Evolutionary conservation across 768 basidiomycete genomes (phyloP).

Genomic region (Mycena venus): DNA sequence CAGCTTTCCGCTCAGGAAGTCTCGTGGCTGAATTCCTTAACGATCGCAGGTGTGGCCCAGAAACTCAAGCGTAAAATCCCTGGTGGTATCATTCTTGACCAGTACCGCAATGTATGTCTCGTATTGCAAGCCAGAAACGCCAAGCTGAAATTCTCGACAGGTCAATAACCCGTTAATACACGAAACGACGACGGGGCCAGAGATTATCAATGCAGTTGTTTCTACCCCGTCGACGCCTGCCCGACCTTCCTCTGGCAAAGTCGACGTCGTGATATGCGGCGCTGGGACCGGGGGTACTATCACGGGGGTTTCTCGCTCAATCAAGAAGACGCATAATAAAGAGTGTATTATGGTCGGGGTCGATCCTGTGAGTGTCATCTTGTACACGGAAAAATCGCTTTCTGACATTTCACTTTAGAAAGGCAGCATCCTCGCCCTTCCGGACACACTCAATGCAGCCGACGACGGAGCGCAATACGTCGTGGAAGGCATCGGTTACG

Average conservation of each 20-base stretch:
- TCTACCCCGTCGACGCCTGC: constrained; percentile 72
- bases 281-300: constrained; percentile 97
- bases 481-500: constrained; percentile 98
- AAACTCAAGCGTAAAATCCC: constrained; percentile 84
- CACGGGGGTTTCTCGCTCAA: constrained; percentile 85
- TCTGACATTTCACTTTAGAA: constrained; percentile 58
- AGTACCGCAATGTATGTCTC: constrained; percentile 80
- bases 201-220: constrained; percentile 86
- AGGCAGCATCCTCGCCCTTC: constrained; percentile 89
- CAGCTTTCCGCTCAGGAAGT: constrained; percentile 44
- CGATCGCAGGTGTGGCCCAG: constrained; percentile 88
- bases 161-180: constrained; percentile 92
- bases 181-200: constrained; percentile 90
- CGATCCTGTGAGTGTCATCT: constrained; percentile 78
- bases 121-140: not conserved
- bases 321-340: constrained; percentile 85
- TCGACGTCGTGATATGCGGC: constrained; percentile 86
- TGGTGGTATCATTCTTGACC: constrained; percentile 90
- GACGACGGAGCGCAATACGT: constrained; percentile 70
- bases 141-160: constrained; percentile 46
- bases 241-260: constrained; percentile 76
- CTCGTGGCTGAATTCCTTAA: constrained; percentile 92
- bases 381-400: not conserved
- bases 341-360: constrained; percentile 84
- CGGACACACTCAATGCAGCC: constrained; percentile 71